Conservation (phyloP, 148 eudicot species). For the Heliosperma pusillum region DNA sequence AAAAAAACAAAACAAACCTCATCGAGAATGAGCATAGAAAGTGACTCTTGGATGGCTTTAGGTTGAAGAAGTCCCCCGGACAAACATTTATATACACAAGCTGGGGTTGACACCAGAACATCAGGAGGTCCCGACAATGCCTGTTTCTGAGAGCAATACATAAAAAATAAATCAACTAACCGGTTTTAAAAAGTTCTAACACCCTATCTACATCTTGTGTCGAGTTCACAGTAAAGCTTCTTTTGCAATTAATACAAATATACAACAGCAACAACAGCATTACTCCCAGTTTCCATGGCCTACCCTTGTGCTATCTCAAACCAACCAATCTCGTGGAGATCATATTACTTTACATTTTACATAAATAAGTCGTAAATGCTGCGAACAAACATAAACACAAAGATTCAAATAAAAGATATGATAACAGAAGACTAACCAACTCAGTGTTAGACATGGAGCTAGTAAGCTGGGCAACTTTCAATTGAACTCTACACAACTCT, state of each 20-base stretch:
- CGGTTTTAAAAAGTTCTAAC: too few relatives aligned
- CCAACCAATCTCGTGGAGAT: too few relatives aligned
- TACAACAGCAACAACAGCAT: too few relatives aligned
- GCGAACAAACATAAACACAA: too few relatives aligned
- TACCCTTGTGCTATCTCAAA: too few relatives aligned
- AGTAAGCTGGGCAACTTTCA: constrained; percentile 65
- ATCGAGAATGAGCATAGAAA: constrained; percentile 79
- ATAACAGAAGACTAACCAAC: constrained; percentile 51
- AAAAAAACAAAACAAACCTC: constrained; percentile 48
- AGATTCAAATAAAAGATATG: too few relatives aligned
- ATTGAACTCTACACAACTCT: constrained; percentile 68
- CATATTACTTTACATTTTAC: too few relatives aligned
- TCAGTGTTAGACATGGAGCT: constrained; percentile 58
- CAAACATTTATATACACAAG: constrained; percentile 68
- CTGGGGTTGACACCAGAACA: constrained; percentile 79
- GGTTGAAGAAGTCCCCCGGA: constrained; percentile 50
- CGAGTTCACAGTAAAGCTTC: too few relatives aligned
- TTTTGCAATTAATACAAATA: not conserved
- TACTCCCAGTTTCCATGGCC: too few relatives aligned
- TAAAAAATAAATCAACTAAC: too few relatives aligned
- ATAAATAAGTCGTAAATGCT: too few relatives aligned
- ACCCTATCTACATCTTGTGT: too few relatives aligned
- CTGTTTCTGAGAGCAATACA: constrained; percentile 43
- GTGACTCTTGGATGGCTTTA: constrained; percentile 68
- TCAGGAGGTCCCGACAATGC: constrained; percentile 78